A percentile compares a stretch with the other conserved stretches of the same genome.
phyloP scores from a whole-genome alignment of 352 stramenopile genomes.

The Peronosclerospora sorghi region DNA sequence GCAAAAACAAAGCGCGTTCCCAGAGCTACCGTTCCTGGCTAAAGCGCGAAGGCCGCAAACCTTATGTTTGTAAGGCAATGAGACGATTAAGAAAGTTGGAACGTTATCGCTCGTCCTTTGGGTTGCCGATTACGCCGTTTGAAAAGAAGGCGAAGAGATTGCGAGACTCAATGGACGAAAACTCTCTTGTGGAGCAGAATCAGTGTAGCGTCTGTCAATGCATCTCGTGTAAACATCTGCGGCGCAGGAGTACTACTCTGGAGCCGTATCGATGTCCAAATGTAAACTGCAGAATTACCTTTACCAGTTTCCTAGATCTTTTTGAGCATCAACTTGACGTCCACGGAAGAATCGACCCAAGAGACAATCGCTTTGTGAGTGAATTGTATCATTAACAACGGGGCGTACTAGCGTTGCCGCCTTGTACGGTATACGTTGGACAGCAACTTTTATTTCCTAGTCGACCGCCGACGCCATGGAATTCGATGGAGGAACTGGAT shows the following conservation, averaged over 20 bases:
- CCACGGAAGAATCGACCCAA: slow-evolving; percentile 33
- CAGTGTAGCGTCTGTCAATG: slow-evolving; percentile 2
- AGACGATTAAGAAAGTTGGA: slow-evolving; percentile 1
- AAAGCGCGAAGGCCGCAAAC: slow-evolving; percentile 1
- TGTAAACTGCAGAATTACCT: slow-evolving; percentile 16
- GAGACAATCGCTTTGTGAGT: slow-evolving; percentile 22
- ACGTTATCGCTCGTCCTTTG: slow-evolving; percentile 7
- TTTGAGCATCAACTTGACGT: slow-evolving; percentile 47
- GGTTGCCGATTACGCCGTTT: slow-evolving; percentile 6
- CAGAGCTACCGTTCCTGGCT: neutral
- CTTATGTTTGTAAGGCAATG: neutral
- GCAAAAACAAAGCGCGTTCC: neutral
- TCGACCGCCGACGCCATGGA: slow-evolving; percentile 31
- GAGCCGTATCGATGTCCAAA: slow-evolving; percentile 10
- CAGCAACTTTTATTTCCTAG: slow-evolving; percentile 28
- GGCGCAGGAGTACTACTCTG: slow-evolving; percentile 6
- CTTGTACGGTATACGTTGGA: slow-evolving; percentile 43
- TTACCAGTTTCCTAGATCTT: slow-evolving; percentile 28
- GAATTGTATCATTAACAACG: slow-evolving; percentile 29
- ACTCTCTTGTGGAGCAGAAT: slow-evolving; percentile 15
- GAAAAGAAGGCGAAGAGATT: slow-evolving; percentile 1
- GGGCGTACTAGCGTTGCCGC: slow-evolving; percentile 20
- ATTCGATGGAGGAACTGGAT: slow-evolving; percentile 28
- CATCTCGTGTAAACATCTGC: slow-evolving; percentile 7
- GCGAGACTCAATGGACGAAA: slow-evolving; percentile 14